Evolutionary conservation across 2,329 filamentous ascomycete species (phyloP), one percentile per base, ranked within the genome.

Genomic region (Madurella mycetomatis): DNA sequence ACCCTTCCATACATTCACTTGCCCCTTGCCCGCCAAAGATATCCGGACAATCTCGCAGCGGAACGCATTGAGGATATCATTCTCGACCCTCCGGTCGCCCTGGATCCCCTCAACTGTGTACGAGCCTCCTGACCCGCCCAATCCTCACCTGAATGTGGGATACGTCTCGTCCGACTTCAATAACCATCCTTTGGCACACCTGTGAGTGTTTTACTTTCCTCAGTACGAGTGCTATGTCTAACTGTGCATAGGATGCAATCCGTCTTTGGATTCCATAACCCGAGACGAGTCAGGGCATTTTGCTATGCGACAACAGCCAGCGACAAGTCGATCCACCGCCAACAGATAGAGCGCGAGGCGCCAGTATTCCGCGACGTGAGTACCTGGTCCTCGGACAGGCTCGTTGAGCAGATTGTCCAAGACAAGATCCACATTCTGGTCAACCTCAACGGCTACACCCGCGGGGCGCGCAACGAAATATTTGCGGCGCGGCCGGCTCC

Each of bases 151-250:
- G n/a, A 92, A 90, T 62, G 84, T 99, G 56, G 94, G 94, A 45
- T 99, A 99, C 69, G 85, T 99, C 39, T 97, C 94, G 3, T 97
- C 94, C 0, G 94, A 99, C 71, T 99, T 99, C 73, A 99, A 99
- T 67, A 99, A 99, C 64, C 94, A 99, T 67, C 94, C 94, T 4
- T 76, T 99, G 34, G 94, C 94, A 19, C 94, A 99, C 73, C 71
- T 99, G 79, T 83, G 74, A 73, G 79, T 65, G 13, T 15, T 34
- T 15, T 4, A 11, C 4, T 11, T 37, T 18, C 15, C 31, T 18
- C 5, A 1, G 49, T 37, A 25, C 16, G 31, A n/a, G n/a, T n/a
- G n/a, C 25, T n/a, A 2, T 47, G 9, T 19, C 54, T 59, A 46
- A 54, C 57, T 15, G 12, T 12, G 2, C 32, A 11, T 52, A 83